Evolutionary conservation across 495 filamentous ascomycete genomes (phyloP).

Genomic region (Aspergillus ellipticus): DNA sequence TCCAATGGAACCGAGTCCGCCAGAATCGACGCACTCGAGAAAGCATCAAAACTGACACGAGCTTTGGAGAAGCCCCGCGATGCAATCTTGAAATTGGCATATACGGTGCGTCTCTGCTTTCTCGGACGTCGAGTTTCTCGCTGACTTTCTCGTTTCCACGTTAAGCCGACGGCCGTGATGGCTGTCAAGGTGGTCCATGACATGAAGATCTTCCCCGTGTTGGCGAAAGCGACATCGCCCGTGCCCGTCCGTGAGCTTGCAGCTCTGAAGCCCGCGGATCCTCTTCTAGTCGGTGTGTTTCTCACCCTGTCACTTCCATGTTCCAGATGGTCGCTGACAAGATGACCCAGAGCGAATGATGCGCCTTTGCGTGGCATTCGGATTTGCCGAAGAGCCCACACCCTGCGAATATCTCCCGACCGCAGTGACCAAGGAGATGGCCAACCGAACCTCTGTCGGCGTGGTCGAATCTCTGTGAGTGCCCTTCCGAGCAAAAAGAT

Average conservation of each 20-base stretch:
- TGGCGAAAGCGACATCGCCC: neutral
- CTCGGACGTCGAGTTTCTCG: neutral
- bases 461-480: slow-evolving; percentile 19
- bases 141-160: neutral
- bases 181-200: slow-evolving; percentile 21
- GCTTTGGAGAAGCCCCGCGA: slow-evolving; percentile 19
- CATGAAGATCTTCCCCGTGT: slow-evolving; percentile 12
- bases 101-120: slow-evolving; percentile 7
- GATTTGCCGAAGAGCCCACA: slow-evolving; percentile 12
- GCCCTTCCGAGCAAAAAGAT: neutral
- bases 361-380: slow-evolving; percentile 14
- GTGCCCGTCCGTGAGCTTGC: slow-evolving; percentile 10
- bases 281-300: slow-evolving; percentile 13
- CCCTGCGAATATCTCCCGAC: slow-evolving; percentile 13
- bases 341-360: slow-evolving; percentile 18
- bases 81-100: slow-evolving; percentile 18
- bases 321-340: neutral
- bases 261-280: slow-evolving; percentile 8
- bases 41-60: slow-evolving; percentile 6
- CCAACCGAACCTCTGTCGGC: slow-evolving; percentile 5
- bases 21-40: slow-evolving; percentile 15
- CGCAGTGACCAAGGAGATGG: slow-evolving; percentile 16
- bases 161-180: slow-evolving; percentile 19
- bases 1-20: neutral
- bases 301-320: too few species aligned